These are phyloP conservation scores for Penicillium turbatum DNA, from an alignment of 495 filamentous ascomycete species.

Conservation along the genomic window DNA sequence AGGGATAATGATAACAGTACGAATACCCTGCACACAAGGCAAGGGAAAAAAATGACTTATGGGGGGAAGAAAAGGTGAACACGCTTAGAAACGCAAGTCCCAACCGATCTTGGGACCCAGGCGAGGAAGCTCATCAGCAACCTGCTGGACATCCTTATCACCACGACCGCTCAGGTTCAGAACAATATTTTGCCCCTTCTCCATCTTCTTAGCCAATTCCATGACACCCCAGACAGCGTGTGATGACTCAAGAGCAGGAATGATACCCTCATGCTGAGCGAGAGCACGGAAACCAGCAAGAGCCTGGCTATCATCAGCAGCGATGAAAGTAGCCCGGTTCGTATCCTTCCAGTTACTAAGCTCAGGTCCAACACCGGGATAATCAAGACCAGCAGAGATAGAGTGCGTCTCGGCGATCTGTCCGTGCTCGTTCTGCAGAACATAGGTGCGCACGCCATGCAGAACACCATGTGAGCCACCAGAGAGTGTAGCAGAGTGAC, in stretches of 20 bases:
- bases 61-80: background rate
- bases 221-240: conserved; percentile 90
- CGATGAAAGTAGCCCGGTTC: conserved; percentile 79
- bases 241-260: conserved; percentile 88
- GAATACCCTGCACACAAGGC: background rate
- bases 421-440: conserved; percentile 85
- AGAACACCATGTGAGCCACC: conserved; percentile 88
- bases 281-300: conserved; percentile 84
- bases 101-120: conserved; percentile 91
- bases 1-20: background rate
- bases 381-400: conserved; percentile 94
- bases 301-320: conserved; percentile 88
- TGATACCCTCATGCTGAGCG: conserved; percentile 87
- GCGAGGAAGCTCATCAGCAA: conserved; percentile 87
- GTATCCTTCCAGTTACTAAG: conserved; percentile 86
- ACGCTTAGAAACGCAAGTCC: conserved; percentile 71
- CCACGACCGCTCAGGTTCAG: conserved; percentile 89
- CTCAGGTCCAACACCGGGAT: conserved; percentile 94
- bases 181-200: conserved; percentile 84
- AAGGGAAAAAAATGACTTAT: background rate
- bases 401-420: conserved; percentile 95
- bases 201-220: conserved; percentile 87
- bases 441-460: conserved; percentile 93
- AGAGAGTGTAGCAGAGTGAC: conserved; percentile 86
- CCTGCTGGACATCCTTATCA: conserved; percentile 98